phyloP scores from a whole-genome alignment of 2,329 filamentous ascomycete genomes.

The Claviceps paspali region DNA sequence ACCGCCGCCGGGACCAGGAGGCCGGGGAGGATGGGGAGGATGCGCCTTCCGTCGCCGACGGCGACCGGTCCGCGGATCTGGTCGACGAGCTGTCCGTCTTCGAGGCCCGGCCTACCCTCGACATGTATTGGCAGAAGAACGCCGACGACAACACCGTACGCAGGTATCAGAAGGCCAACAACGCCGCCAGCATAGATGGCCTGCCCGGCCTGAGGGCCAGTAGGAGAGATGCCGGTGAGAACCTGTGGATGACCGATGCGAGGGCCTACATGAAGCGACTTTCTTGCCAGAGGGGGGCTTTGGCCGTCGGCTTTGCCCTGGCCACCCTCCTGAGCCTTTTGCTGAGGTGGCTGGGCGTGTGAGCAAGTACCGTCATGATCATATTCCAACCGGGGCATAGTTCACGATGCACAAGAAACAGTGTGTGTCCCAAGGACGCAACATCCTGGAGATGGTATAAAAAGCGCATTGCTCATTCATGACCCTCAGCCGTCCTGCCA shows the following conservation, averaged over 20 bases:
- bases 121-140: constrained; percentile 29
- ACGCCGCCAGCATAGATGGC: constrained; percentile 41
- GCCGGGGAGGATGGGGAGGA: constrained; percentile 7
- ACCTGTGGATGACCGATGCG: constrained; percentile 26
- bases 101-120: constrained; percentile 39
- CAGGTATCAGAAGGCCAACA: constrained; percentile 41
- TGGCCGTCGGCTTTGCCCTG: constrained; percentile 11
- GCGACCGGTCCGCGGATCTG: not conserved
- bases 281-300: constrained; percentile 16
- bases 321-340: not conserved
- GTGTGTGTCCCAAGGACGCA: no score
- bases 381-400: no score
- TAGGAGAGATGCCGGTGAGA: constrained; percentile 32
- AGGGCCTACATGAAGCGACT: constrained; percentile 13
- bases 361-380: not conserved
- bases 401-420: no score
- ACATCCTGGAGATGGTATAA: no score
- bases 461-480: not conserved
- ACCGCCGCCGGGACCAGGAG: no score
- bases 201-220: constrained; percentile 41
- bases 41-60: no score
- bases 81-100: constrained; percentile 26
- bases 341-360: not conserved
- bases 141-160: constrained; percentile 32
- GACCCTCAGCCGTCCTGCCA: not conserved